These are phyloP conservation scores for Parmales sp. DNA, from an alignment of 108 stramenopile species.

Conservation along the genomic window DNA sequence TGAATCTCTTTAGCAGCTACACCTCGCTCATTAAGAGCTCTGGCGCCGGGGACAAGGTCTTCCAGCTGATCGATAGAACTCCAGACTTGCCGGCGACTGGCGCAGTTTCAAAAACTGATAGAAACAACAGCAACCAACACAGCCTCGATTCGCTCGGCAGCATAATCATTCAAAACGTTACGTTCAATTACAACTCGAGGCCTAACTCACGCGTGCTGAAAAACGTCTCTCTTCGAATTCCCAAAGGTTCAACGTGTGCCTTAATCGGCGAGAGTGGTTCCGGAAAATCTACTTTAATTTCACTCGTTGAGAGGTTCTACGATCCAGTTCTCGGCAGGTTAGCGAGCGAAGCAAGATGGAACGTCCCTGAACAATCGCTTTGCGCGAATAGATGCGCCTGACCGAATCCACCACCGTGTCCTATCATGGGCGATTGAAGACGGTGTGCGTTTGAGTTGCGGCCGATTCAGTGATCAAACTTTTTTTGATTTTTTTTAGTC, in stretches of 20 bases:
- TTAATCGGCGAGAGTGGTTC: constrained; percentile 81
- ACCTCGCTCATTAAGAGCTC: constrained; percentile 79
- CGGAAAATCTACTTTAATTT: constrained; percentile 78
- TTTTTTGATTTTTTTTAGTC: too few species aligned
- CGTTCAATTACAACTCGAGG: constrained; percentile 83
- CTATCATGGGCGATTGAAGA: too few species aligned
- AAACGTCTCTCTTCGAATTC: constrained; percentile 52
- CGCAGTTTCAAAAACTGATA: constrained; percentile 14
- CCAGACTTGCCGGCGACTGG: constrained; percentile 64
- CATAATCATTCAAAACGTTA: constrained; percentile 43
- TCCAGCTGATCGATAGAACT: constrained; percentile 56
- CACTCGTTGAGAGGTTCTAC: constrained; percentile 83
- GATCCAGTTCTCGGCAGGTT: constrained; percentile 66
- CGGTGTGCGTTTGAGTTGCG: too few species aligned
- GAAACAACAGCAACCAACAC: neutral
- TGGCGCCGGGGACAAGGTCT: constrained; percentile 88
- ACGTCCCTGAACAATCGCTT: too few species aligned
- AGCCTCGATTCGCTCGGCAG: constrained; percentile 9
- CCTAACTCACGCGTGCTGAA: constrained; percentile 59
- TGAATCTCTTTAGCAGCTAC: constrained; percentile 80
- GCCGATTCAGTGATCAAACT: too few species aligned
- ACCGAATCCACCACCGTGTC: too few species aligned
- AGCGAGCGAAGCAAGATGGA: too few species aligned
- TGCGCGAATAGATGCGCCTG: too few species aligned
- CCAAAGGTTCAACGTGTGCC: constrained; percentile 72